These are phyloP conservation scores for Leccinum incarnatum DNA, from an alignment of 768 basidiomycete genomes.

Conservation along the genomic window DNA sequence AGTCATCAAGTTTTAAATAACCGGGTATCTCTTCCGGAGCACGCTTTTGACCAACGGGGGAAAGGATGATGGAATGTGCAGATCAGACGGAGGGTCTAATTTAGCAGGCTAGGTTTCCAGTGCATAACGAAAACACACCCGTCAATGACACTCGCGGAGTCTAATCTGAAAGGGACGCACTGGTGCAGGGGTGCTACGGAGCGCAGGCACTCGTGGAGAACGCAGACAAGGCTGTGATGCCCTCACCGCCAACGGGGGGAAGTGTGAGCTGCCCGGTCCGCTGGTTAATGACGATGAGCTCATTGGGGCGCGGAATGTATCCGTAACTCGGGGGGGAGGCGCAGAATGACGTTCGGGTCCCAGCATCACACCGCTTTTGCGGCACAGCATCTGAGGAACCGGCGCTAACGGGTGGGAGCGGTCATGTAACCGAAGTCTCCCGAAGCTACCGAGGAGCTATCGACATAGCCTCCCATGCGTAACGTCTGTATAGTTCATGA, in stretches of 20 bases:
- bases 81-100: constrained; percentile 15
- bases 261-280: background rate
- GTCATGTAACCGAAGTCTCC: background rate
- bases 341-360: constrained; percentile 16
- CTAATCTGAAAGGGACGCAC: constrained; percentile 1
- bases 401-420: background rate
- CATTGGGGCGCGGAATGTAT: background rate
- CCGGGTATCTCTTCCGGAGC: constrained; percentile 8
- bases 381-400: constrained; percentile 19
- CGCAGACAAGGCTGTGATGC: constrained; percentile 21
- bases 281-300: background rate
- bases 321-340: constrained; percentile 11
- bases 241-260: constrained; percentile 15
- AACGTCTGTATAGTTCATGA: background rate
- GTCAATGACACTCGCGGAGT: constrained; percentile 5
- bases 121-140: constrained; percentile 24
- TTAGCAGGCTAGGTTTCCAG: constrained; percentile 26
- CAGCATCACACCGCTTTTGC: constrained; percentile 22
- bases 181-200: background rate
- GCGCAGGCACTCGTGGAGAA: constrained; percentile 8
- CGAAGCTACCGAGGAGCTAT: background rate
- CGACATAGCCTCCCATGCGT: constrained; percentile 3
- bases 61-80: constrained; percentile 19
- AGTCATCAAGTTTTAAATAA: constrained; percentile 24
- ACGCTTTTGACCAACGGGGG: constrained; percentile 19